Conservation (phyloP, 768 basidiomycete species). For the Lactifluus piperatus region DNA sequence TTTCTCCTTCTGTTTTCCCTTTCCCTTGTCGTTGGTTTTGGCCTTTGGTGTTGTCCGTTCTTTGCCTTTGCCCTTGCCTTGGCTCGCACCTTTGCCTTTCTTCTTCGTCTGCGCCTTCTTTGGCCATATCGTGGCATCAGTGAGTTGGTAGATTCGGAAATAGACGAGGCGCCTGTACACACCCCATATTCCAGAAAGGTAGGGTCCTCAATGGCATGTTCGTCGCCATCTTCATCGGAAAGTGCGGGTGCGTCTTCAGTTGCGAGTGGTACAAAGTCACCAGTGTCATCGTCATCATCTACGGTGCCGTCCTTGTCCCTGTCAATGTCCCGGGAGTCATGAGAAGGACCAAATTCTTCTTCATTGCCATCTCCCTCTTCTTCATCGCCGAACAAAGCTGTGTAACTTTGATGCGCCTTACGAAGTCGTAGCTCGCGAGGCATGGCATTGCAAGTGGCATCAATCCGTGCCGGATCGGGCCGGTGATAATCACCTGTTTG, state of each 20-base stretch:
- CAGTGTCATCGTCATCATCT: constrained; percentile 35
- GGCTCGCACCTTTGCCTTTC: constrained; percentile 13
- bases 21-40: neutral
- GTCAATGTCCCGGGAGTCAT: constrained; percentile 22
- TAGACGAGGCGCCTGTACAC: neutral
- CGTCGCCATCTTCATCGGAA: constrained; percentile 24
- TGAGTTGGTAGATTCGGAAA: constrained; percentile 18
- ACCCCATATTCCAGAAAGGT: neutral
- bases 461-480: constrained; percentile 35
- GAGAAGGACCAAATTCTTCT: constrained; percentile 34
- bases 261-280: constrained; percentile 48
- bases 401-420: constrained; percentile 44
- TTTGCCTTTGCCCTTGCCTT: constrained; percentile 6
- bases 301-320: neutral
- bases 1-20: neutral
- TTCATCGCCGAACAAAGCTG: constrained; percentile 29
- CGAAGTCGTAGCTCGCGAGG: constrained; percentile 47
- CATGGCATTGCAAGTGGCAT: constrained; percentile 35
- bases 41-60: neutral
- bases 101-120: constrained; percentile 22
- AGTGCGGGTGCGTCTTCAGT: constrained; percentile 25
- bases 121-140: constrained; percentile 22
- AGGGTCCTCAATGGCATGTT: neutral
- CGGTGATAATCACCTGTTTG: neutral
- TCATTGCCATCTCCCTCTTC: constrained; percentile 23